Percentiles rank a stretch among this genome's conserved stretches.
These are phyloP conservation scores for Myxozyma lipomycoides DNA, from an alignment of 805 yeast genomes.

Conservation along the genomic window DNA sequence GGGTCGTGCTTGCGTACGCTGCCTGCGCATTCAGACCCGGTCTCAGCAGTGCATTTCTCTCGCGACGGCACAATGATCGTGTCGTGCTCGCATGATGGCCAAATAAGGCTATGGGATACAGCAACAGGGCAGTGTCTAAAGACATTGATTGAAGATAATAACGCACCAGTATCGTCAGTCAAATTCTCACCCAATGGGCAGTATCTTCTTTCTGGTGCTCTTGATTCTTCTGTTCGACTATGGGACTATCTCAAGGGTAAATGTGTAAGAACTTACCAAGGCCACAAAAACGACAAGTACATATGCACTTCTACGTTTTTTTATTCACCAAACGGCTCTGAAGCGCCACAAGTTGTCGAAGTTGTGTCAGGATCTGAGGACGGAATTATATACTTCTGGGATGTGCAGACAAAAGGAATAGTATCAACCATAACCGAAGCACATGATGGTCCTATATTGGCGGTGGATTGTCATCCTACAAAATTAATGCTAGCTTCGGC, in stretches of 20 bases:
- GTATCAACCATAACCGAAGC: slow-evolving; percentile 34
- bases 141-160: slow-evolving; percentile 76
- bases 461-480: slow-evolving; percentile 26
- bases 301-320: slow-evolving; percentile 50
- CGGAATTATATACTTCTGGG: slow-evolving; percentile 59
- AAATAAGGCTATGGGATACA: slow-evolving; percentile 81
- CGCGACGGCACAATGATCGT: slow-evolving; percentile 78
- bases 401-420: slow-evolving; percentile 56
- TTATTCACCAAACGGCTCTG: not conserved
- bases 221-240: slow-evolving; percentile 73
- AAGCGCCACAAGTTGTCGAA: slow-evolving; percentile 36
- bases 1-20: slow-evolving; percentile 72
- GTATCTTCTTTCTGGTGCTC: slow-evolving; percentile 69
- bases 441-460: slow-evolving; percentile 30
- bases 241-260: slow-evolving; percentile 86
- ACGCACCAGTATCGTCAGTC: slow-evolving; percentile 68
- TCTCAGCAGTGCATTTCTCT: slow-evolving; percentile 67
- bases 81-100: slow-evolving; percentile 87
- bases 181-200: slow-evolving; percentile 80
- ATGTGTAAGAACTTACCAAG: slow-evolving; percentile 66
- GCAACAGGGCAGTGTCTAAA: slow-evolving; percentile 87
- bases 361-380: slow-evolving; percentile 63
- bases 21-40: slow-evolving; percentile 91
- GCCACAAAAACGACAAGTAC: slow-evolving; percentile 44
- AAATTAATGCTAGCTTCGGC: slow-evolving; percentile 28